Conservation (phyloP, 177 flowering plant genomes). For the Telopea speciosissima region DNA sequence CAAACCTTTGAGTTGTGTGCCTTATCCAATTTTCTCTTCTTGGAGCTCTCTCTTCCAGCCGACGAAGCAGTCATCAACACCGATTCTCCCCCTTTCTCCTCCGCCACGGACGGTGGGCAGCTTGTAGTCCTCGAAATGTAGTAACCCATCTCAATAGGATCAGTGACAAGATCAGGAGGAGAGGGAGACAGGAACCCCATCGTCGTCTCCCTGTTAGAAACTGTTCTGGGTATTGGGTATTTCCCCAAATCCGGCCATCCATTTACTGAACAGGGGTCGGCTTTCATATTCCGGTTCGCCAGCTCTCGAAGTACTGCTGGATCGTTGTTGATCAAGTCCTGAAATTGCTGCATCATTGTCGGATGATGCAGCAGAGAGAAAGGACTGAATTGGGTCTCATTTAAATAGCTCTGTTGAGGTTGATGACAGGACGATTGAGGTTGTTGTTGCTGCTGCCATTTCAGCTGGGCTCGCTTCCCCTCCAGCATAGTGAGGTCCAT, state of each 20-base stretch:
- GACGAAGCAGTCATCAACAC: conserved; percentile 17
- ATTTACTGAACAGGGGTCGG: not conserved
- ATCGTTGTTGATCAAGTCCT: conserved; percentile 15
- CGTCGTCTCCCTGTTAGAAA: conserved; percentile 1
- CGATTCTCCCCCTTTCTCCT: conserved; percentile 15
- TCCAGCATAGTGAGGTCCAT: conserved; percentile 55
- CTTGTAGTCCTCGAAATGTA: conserved; percentile 38
- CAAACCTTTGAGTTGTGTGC: conserved; percentile 5
- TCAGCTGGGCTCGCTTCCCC: conserved; percentile 45
- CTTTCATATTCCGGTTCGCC: conserved; percentile 8
- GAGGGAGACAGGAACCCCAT: conserved; percentile 11
- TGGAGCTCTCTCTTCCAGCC: conserved; percentile 42
- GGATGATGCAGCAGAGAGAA: conserved; percentile 13
- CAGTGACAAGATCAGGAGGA: conserved; percentile 7
- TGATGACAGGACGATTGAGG: not conserved
- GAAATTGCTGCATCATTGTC: no score
- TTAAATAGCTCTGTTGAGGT: conserved; percentile 15
- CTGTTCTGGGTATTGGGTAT: not conserved
- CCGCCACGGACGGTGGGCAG: conserved; percentile 29
- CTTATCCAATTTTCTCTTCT: conserved; percentile 67
- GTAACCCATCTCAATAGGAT: conserved; percentile 21
- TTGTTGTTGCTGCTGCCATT: conserved; percentile 51
- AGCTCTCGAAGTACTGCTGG: conserved; percentile 19
- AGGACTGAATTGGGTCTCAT: conserved; percentile 22
- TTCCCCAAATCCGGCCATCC: not conserved